Evolutionary conservation across 306 rosid species (phyloP).

Genomic region (Trifolium repens): DNA sequence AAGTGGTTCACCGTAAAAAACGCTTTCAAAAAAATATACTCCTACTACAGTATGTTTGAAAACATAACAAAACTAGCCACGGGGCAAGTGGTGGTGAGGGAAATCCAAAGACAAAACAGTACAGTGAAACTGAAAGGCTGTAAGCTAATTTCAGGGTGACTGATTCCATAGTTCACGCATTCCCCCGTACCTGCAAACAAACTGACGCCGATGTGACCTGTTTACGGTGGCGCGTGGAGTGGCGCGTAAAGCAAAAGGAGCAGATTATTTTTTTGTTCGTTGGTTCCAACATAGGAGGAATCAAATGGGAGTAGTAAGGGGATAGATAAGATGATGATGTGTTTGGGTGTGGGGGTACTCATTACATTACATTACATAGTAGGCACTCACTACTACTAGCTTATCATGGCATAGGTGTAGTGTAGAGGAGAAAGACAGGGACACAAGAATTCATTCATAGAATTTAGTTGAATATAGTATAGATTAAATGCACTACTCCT

Average conservation of each 20-base stretch:
- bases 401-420: neutral
- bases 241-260: constrained; percentile 43
- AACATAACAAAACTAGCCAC: neutral
- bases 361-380: neutral
- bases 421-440: neutral
- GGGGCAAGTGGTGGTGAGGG: constrained; percentile 35
- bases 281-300: constrained; percentile 32
- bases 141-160: constrained; percentile 40
- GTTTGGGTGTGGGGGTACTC: no score
- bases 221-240: constrained; percentile 50
- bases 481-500: no score
- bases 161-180: constrained; percentile 53
- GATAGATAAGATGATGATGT: no score
- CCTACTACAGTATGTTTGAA: no score
- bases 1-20: no score
- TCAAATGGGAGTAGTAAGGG: neutral
- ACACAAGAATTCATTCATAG: neutral
- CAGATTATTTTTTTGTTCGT: neutral
- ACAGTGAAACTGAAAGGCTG: constrained; percentile 45
- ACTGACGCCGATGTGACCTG: constrained; percentile 52
- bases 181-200: constrained; percentile 59
- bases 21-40: no score
- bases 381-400: neutral
- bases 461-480: neutral
- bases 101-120: constrained; percentile 20